Evolutionary conservation across 164 flowering plant genomes (phyloP), one percentile per base, ranked within the genome.

Genomic region (Tetrastigma voinierianum): DNA sequence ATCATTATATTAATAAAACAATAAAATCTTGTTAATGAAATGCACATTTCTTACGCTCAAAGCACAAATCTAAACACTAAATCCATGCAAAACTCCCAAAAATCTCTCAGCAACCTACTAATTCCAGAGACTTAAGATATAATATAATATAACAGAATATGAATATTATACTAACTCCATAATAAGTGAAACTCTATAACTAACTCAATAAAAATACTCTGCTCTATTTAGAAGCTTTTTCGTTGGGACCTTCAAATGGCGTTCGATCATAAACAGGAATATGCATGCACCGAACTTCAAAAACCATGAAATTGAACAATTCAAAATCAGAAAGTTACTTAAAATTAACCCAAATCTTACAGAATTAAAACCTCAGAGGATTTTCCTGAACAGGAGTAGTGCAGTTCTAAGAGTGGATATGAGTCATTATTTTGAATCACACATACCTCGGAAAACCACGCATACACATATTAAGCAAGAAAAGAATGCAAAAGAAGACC

Each of bases 281-380:
- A 58, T 95, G 98, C 88, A 95, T 67, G 84, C 98, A 90, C 73
- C 96, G 70, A 63, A 95, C 93, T 65, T 91, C 89, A 80, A 95
- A 95, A 51, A 72, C 87, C 81, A 96, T 89, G 93, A 67, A 79
- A 45, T 48, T 48, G 49, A 46, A 63, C 56, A 25, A 67, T 44
- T 4, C 21, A 46, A 46, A 47, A 21, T 57, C 43, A 32, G 40
- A 4, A 13, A 2, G 45, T 52, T 57, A 3, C 17, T 21, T 13
- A 61, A 12, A 18, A 46, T 20, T 18, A 6, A 53, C 19, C 20
- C 56, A 53, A 53, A 53, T n/a, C 1, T 7, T 53, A 15, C 56
- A 19, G 17, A 53, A n/a, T 10, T 53, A 53, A 53, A 18, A 4
- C 20, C 19, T 10, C 23, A 53, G 1, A 53, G 56, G 17, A 53